Base-by-base conservation (phyloP, 179 eudicot genomes). In the Patellifolia procumbens region DNA sequence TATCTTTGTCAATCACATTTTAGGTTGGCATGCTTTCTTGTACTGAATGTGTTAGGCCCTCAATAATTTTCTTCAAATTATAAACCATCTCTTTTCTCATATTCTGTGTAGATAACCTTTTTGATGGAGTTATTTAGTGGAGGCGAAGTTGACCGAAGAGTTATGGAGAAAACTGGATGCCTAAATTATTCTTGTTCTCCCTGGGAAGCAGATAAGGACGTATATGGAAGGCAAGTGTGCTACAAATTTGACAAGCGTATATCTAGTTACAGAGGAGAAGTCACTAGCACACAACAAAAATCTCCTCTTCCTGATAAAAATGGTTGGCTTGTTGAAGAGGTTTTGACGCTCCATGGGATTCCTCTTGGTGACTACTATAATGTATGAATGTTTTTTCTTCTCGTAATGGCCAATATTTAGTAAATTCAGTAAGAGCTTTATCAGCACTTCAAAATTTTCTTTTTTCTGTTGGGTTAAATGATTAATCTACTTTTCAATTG, bases 311-410 rank as follows among this genome's bases (percentile, higher is more conserved):
- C 86, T 74, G 92, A 87, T 65, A 88, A 78, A 79, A 90, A 83
- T 28, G 97, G 97, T 45, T 94, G 95, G 97, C 89, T 92, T 66
- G 78, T 94, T 72, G 95, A 94, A 83, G 98, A 94, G 77, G 91
- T 94, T 76, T 81, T 93, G 90, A 89, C 97, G 29, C 91, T 94
- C 73, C 98, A 94, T 22, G 97, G 97, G 83, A 79, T 94, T 78
- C 98, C 98, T 66, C 90, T 94, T 58, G 88, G 93, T 48, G 97
- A 94, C 77, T 82, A 80, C 83, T 94, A 89, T 78, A 89, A 82
- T 77, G 98, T 94, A 92, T 22, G 88, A 26, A 17, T 42, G 29
- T 13, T 70, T 22, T 45, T n/a, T 29, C 29, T 51, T 34, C 26
- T 20, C 20, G 1, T 7, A 37, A 6, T 76, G 29, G 16, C 45